Evolutionary conservation across 768 basidiomycete species (phyloP), one percentile per base, ranked within the genome.

Genomic region (Daedaleopsis nitida): DNA sequence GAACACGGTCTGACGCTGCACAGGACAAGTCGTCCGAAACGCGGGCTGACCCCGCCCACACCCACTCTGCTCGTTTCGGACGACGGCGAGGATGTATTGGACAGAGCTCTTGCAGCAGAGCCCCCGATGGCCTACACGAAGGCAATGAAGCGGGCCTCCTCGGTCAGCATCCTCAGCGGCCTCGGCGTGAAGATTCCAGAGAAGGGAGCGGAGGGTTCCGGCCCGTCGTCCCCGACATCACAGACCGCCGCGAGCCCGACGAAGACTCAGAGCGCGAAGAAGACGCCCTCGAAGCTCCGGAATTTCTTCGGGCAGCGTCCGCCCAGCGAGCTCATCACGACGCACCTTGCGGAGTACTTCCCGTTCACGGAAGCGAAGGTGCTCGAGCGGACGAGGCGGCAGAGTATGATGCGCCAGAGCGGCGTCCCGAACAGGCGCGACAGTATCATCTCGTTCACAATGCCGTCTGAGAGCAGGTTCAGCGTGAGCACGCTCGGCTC

Each of bases 221-320:
- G 77, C 0, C 83, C 85, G 79, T 16, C 63, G 39, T 54, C 63
- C 34, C 17, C 65, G 35, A 16, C 68, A 42, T 48, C 59, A 69
- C 70, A 71, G 62, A 32, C 61, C 71, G n/a, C 77, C 59, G 75
- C 76, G 44, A 72, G 69, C 60, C 75, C 72, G 39, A 76, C 75
- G 58, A 74, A 70, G 65, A n/a, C n/a, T n/a, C n/a, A n/a, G n/a
- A 63, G 52, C 34, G 65, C 59, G 13, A 52, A 51, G 44, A 58
- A 52, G 34, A 45, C 23, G 51, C 84, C 87, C 4, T 83, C 84
- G 21, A 95, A 93, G 69, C 73, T 95, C 50, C 91, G 91, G 74
- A 95, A 94, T 80, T 99, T 98, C 81, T 96, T 98, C 67, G 97
- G 96, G 16, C 97, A 98, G 69, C 91, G 97, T 43, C 97, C 97